Evolutionary conservation across 768 basidiomycete species (phyloP).

Genomic region (Calocybe gangraenosa): DNA sequence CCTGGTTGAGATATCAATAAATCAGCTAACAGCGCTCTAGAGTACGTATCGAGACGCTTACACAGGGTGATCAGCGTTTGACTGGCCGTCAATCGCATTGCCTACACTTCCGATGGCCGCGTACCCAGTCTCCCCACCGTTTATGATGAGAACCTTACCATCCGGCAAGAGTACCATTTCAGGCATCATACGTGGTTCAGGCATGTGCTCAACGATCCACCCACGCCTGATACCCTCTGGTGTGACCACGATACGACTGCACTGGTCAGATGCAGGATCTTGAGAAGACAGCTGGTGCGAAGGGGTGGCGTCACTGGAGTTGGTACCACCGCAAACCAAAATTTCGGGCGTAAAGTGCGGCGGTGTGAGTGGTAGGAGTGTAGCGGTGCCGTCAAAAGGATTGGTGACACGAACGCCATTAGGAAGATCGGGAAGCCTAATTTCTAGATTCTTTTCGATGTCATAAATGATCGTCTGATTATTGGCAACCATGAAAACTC

Average conservation of each 20-base stretch:
- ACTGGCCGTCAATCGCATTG: constrained; percentile 16
- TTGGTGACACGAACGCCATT: constrained; percentile 38
- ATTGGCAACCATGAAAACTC: constrained; percentile 35
- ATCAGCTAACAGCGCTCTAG: constrained; percentile 4
- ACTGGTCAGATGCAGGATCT: constrained; percentile 36
- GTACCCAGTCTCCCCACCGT: constrained; percentile 38
- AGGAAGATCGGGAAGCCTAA: constrained; percentile 35
- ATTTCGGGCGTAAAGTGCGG: constrained; percentile 39
- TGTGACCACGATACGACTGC: constrained; percentile 35
- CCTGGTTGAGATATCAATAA: constrained; percentile 21
- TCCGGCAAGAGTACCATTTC: constrained; percentile 34
- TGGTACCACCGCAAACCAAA: constrained; percentile 43
- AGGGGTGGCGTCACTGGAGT: constrained; percentile 24
- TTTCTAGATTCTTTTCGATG: constrained; percentile 33
- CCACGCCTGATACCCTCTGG: constrained; percentile 35
- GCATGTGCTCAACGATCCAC: constrained; percentile 42
- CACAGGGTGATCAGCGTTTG: constrained; percentile 24
- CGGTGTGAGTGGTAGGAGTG: constrained; percentile 30
- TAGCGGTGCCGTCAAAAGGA: constrained; percentile 32
- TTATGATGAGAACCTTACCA: constrained; percentile 35
- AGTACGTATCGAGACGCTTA: constrained; percentile 8
- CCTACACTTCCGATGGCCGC: constrained; percentile 32
- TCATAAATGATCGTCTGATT: constrained; percentile 38
- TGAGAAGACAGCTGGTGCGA: constrained; percentile 29
- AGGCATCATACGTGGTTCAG: constrained; percentile 31